phyloP scores from a whole-genome alignment of 768 basidiomycete genomes.

The Tephrocybe rancida region DNA sequence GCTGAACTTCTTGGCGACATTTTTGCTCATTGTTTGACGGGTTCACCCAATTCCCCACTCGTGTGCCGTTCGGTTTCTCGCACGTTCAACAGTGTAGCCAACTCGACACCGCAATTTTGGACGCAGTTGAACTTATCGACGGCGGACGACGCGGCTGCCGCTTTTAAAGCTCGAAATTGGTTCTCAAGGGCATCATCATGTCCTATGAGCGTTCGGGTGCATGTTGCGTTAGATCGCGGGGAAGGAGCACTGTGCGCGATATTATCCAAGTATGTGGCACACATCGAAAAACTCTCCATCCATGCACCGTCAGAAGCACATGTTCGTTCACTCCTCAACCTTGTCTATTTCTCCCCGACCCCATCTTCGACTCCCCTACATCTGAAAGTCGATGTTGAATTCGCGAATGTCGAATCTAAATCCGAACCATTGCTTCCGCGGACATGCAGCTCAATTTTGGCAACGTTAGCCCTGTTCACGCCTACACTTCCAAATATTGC shows the following conservation, averaged over 20 bases:
- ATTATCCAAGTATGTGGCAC: neutral
- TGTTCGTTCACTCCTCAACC: constrained; percentile 19
- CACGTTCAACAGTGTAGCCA: constrained; percentile 27
- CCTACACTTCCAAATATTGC: constrained; percentile 23
- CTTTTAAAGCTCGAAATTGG: constrained; percentile 31
- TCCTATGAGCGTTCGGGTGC: constrained; percentile 17
- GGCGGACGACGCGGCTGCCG: constrained; percentile 12
- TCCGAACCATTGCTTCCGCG: constrained; percentile 4
- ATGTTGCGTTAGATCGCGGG: constrained; percentile 13
- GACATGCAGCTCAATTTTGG: neutral
- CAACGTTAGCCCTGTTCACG: constrained; percentile 23
- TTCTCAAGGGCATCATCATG: constrained; percentile 29
- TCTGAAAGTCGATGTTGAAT: neutral
- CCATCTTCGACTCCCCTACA: constrained; percentile 5
- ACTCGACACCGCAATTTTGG: constrained; percentile 33
- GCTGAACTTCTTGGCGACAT: constrained; percentile 38
- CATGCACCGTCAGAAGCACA: constrained; percentile 20
- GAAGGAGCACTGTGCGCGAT: neutral
- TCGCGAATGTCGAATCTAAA: neutral
- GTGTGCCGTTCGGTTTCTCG: constrained; percentile 23
- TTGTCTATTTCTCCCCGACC: constrained; percentile 18
- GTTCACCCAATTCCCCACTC: constrained; percentile 33
- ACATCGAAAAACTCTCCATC: constrained; percentile 20
- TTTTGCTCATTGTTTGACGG: constrained; percentile 26
- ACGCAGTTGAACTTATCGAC: constrained; percentile 23